These are phyloP conservation scores for Sergeia podlipaevii DNA, from an alignment of 208 protist species.

Conservation along the genomic window DNA sequence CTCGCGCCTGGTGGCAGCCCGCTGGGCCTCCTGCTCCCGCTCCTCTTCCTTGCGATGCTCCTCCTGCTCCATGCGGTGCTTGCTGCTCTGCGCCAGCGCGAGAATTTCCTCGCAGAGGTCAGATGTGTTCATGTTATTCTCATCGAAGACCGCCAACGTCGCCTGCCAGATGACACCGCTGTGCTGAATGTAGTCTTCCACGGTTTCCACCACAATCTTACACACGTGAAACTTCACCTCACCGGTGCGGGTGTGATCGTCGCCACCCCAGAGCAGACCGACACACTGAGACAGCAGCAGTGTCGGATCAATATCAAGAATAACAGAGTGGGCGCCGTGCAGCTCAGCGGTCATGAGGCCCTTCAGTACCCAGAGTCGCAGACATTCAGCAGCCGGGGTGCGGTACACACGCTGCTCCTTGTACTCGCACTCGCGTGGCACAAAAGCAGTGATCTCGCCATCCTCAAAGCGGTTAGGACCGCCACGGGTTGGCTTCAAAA, in stretches of 20 bases:
- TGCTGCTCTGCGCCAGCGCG: conserved; percentile 31
- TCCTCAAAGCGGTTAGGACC: conserved; percentile 28
- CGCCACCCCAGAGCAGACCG: conserved; percentile 51
- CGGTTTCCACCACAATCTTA: conserved; percentile 80
- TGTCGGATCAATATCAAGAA: conserved; percentile 71
- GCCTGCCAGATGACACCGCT: conserved; percentile 80
- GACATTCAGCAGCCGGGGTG: conserved; percentile 61
- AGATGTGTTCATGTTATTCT: conserved; percentile 9
- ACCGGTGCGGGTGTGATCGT: conserved; percentile 29
- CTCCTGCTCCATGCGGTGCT: conserved; percentile 38
- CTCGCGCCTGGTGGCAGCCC: neutral
- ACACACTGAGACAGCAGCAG: conserved; percentile 64
- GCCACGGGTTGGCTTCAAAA: conserved; percentile 44
- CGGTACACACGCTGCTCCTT: conserved; percentile 53
- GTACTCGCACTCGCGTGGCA: conserved; percentile 38
- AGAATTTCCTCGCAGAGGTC: conserved; percentile 40
- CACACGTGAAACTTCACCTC: conserved; percentile 75
- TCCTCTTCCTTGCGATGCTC: conserved; percentile 16
- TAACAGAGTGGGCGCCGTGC: conserved; percentile 48
- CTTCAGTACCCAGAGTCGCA: conserved; percentile 80
- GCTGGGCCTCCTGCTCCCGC: neutral
- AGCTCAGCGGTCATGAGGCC: conserved; percentile 71
- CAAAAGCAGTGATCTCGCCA: conserved; percentile 42
- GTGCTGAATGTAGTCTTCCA: conserved; percentile 85
- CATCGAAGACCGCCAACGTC: conserved; percentile 51